Evolutionary conservation across 208 protist species (phyloP), one percentile per base, ranked within the genome.

Genomic region (Leishmania amazonensis): DNA sequence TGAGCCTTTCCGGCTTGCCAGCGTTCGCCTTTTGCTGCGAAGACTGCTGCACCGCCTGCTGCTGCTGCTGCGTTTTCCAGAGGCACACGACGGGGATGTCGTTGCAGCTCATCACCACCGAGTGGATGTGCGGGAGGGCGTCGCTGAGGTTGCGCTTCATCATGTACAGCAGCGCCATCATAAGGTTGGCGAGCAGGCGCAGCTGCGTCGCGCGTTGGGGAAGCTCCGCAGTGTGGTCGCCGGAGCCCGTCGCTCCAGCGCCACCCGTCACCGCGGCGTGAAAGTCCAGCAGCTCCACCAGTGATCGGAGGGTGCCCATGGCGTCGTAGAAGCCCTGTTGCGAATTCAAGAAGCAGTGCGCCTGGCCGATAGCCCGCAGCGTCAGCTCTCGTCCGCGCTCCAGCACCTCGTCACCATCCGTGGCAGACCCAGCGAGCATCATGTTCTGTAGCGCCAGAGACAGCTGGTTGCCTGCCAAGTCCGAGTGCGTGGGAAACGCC

Each of bases 291-390:
- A 91, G 40, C 51, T 80, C 77, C 17, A 91, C 54, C 72, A 91
- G 53, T n/a, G 81, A 81, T 3, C 78, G 79, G 57, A 91, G 85
- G 19, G 81, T 82, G 42, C 88, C 88, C 79, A 91, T 83, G 1
- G 85, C 85, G 38, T 88, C 86, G 77, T 88, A 89, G 71, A 91
- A 88, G 42, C 87, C 79, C 31, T 91, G 78, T 51, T 83, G 71
- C 9, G 81, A 86, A 40, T 71, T 81, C 24, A 86, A n/a, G 70
- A 82, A 91, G 47, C 38, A 40, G 51, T 88, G 64, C 2, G 83
- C 81, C 51, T 78, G 68, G 17, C 75, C 49, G 67, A 91, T 85
- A 11, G 79, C 83, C 19, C 58, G 73, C 8, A 86, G 71, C 28
- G 85, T 47, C 58, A 91, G 60, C n/a, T 76, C 71, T 42, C 71